Evolutionary conservation across 495 filamentous ascomycete genomes (phyloP).

Genomic region (Aspergillus heteromorphus): DNA sequence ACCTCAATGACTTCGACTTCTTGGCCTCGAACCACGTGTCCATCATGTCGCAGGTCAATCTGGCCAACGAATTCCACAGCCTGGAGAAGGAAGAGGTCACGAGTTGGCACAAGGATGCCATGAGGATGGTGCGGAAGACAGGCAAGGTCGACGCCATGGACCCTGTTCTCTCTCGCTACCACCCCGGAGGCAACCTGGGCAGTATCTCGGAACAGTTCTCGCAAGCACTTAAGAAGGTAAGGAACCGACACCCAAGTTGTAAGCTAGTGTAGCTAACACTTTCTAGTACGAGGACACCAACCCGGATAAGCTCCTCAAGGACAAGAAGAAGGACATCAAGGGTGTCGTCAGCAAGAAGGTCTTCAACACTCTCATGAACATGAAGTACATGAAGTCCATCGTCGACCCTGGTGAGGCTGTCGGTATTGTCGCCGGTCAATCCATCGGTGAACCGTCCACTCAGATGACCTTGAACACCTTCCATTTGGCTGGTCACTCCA

Average conservation of each 20-base stretch:
- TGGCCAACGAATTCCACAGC: constrained; percentile 42
- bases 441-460: constrained; percentile 92
- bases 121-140: constrained; percentile 72
- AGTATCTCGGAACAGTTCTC: constrained; percentile 88
- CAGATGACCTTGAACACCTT: constrained; percentile 99
- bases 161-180: constrained; percentile 66
- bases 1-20: constrained; percentile 87
- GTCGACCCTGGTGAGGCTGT: constrained; percentile 98
- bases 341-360: constrained; percentile 61
- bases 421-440: constrained; percentile 93
- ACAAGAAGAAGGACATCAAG: constrained; percentile 61
- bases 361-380: constrained; percentile 75
- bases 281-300: constrained; percentile 70
- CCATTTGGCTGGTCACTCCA: constrained; percentile 96
- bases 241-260: neutral
- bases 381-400: constrained; percentile 88
- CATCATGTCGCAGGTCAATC: constrained; percentile 49
- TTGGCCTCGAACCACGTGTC: constrained; percentile 69
- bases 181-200: constrained; percentile 71
- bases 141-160: constrained; percentile 63
- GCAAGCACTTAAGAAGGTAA: constrained; percentile 50
- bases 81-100: constrained; percentile 48
- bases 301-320: constrained; percentile 66
- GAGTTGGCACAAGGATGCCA: constrained; percentile 63
- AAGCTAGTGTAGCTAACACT: constrained; percentile 16